Percentiles rank a stretch among this genome's conserved stretches.
phyloP scores from a whole-genome alignment of 2,329 filamentous ascomycete genomes.

The Aspergillus amoenus region DNA sequence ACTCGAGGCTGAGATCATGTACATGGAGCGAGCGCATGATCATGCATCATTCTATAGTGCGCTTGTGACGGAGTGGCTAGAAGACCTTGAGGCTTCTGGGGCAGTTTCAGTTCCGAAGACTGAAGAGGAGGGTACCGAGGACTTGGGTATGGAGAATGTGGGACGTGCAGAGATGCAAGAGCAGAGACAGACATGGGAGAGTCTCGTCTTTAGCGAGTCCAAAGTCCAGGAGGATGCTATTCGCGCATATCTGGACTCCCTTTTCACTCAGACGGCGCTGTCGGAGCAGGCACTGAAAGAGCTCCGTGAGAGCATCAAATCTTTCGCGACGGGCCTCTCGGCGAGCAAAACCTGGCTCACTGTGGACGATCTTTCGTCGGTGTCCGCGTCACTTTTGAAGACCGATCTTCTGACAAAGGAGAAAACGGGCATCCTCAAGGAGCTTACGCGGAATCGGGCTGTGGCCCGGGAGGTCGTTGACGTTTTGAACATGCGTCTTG shows the following conservation, averaged over 20 bases:
- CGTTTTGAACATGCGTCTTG: conserved; percentile 58
- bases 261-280: conserved; percentile 49
- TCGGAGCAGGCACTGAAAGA: conserved; percentile 44
- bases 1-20: conserved; percentile 48
- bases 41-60: conserved; percentile 58
- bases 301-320: conserved; percentile 41
- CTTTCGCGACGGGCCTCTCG: conserved; percentile 34
- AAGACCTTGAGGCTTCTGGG: conserved; percentile 28
- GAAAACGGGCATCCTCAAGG: conserved; percentile 51
- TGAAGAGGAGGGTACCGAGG: conserved; percentile 30
- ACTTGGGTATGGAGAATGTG: conserved; percentile 46
- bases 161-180: conserved; percentile 56
- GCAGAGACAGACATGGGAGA: conserved; percentile 56
- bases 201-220: conserved; percentile 51
- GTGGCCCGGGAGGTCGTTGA: conserved; percentile 56
- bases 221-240: conserved; percentile 50
- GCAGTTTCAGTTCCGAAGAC: conserved; percentile 14
- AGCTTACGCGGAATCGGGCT: conserved; percentile 50
- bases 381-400: conserved; percentile 51
- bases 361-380: conserved; percentile 41
- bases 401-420: conserved; percentile 54
- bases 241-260: conserved; percentile 48
- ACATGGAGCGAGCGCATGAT: conserved; percentile 55
- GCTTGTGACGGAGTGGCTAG: conserved; percentile 57
- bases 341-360: conserved; percentile 41